Evolutionary conservation across 148 eudicot species (phyloP).

Genomic region (Chenopodium suecicum): DNA sequence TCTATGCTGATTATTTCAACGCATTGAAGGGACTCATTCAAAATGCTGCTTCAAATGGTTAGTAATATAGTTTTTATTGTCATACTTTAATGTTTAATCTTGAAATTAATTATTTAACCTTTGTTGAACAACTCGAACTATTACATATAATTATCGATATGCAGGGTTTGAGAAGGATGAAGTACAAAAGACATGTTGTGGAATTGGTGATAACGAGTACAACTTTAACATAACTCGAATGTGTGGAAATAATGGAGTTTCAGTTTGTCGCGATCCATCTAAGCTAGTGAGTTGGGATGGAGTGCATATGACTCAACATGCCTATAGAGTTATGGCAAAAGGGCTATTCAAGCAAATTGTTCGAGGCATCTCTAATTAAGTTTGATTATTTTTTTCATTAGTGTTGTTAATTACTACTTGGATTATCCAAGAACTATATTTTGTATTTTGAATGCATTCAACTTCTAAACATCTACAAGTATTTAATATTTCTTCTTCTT

Average conservation of each 20-base stretch:
- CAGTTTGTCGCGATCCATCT: neutral
- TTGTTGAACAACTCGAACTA: neutral
- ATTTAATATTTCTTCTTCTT: too few species aligned
- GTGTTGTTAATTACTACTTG: too few species aligned
- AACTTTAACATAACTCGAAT: neutral
- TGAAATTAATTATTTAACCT: neutral
- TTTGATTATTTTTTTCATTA: neutral
- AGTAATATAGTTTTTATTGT: neutral
- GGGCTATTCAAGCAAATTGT: neutral
- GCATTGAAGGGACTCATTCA: constrained; percentile 20
- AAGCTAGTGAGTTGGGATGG: neutral
- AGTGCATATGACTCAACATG: constrained; percentile 1
- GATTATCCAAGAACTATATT: too few species aligned
- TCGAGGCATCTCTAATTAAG: neutral
- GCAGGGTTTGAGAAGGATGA: constrained; percentile 26
- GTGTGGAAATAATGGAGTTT: constrained; percentile 4
- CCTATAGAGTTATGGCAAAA: neutral
- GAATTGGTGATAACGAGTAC: constrained; percentile 21
- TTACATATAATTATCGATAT: neutral
- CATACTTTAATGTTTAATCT: too few species aligned
- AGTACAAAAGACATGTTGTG: constrained; percentile 27
- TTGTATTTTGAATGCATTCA: too few species aligned
- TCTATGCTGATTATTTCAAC: constrained; percentile 29
- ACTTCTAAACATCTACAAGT: too few species aligned
- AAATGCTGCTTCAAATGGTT: constrained; percentile 29